These are phyloP conservation scores for Triticum monococcum DNA, from an alignment of 176 grass and related monocot species.

Conservation along the genomic window DNA sequence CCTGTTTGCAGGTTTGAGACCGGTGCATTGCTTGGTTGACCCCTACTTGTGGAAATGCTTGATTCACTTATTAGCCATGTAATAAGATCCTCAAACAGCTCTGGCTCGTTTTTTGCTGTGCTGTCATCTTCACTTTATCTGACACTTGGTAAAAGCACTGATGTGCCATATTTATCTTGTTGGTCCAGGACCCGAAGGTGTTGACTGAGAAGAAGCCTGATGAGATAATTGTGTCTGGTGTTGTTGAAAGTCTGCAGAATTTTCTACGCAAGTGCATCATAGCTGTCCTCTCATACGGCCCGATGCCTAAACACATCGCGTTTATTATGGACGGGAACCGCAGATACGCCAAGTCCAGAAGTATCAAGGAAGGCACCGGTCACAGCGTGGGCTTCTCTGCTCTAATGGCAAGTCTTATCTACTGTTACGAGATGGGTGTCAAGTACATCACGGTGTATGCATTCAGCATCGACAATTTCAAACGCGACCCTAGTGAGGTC, in stretches of 20 bases:
- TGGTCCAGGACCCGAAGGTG: slow-evolving; percentile 32
- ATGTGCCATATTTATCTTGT: neutral
- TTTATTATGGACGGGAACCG: slow-evolving; percentile 96
- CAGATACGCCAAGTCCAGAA: slow-evolving; percentile 69
- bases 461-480: slow-evolving; percentile 95
- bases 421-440: slow-evolving; percentile 74
- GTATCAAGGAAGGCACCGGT: slow-evolving; percentile 46
- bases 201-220: slow-evolving; percentile 32
- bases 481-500: slow-evolving; percentile 58
- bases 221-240: slow-evolving; percentile 14
- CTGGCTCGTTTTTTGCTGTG: neutral
- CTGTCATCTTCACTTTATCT: neutral
- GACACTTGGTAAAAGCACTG: neutral
- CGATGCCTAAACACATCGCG: slow-evolving; percentile 68
- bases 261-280: slow-evolving; percentile 61
- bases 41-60: slow-evolving; percentile 12
- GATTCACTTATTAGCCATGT: slow-evolving; percentile 15
- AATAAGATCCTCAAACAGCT: neutral
- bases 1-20: slow-evolving; percentile 13
- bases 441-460: slow-evolving; percentile 70
- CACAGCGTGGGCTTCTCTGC: slow-evolving; percentile 62
- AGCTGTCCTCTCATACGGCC: slow-evolving; percentile 62
- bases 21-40: neutral
- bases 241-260: slow-evolving; percentile 29
- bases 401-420: slow-evolving; percentile 54